phyloP scores from a whole-genome alignment of 192 early-diverging fungal genomes.

The Coemansia sp. region DNA sequence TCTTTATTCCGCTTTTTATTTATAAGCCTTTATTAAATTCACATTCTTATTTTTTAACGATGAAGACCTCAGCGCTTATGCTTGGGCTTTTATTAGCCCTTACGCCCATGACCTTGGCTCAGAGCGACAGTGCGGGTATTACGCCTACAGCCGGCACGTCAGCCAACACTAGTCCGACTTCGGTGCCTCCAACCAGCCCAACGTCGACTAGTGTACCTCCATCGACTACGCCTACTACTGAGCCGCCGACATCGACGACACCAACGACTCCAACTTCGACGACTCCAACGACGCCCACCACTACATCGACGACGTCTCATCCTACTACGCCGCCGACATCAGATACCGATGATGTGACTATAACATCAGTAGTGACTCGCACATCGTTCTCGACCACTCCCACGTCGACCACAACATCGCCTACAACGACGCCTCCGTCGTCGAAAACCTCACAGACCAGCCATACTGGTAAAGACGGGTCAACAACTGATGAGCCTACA shows the following conservation, averaged over 20 bases:
- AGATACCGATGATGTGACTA: background rate
- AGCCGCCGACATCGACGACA: background rate
- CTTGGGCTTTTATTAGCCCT: background rate
- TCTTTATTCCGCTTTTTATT: slow-evolving; percentile 4
- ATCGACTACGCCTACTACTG: background rate
- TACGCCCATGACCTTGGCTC: background rate
- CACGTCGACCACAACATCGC: background rate
- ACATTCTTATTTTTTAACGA: background rate
- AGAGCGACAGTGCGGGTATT: background rate
- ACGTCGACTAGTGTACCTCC: background rate
- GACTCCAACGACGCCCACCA: background rate
- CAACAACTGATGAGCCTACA: background rate
- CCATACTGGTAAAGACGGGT: slow-evolving; percentile 1
- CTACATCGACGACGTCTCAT: background rate
- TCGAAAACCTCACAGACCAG: background rate
- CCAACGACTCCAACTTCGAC: background rate
- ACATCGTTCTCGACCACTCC: background rate
- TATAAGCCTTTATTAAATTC: background rate
- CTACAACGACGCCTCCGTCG: background rate
- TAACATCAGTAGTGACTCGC: background rate
- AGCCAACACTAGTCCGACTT: background rate
- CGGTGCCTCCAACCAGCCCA: background rate
- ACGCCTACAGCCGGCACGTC: background rate
- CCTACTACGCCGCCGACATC: background rate
- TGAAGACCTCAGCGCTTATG: background rate